Evolutionary conservation across 805 yeast genomes (phyloP), one percentile per base, ranked within the genome.

Genomic region (Saccharomycopsis schoenii): DNA sequence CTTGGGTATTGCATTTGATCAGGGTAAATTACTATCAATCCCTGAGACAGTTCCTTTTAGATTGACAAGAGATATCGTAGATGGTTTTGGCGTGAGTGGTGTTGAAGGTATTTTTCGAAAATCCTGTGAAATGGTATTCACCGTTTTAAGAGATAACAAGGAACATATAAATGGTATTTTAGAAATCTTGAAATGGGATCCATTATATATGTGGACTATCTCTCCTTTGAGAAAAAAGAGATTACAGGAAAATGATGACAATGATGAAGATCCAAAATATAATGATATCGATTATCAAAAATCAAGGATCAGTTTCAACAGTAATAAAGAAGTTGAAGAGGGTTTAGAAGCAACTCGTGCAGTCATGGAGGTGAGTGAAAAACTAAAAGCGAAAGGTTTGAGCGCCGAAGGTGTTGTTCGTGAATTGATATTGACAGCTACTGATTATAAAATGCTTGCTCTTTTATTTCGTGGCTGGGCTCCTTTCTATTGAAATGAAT

Each of bases 21-120:
- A 91, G 68, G 99, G 98, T 0, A 84, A 81, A 67, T 73, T 84
- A 14, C 75, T 94, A 47, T 86, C 93, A 0, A 81, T 93, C 9
- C 99, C 99, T 0, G 99, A 94, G 68, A 79, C 88, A 0, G 96
- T 96, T 5, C 99, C 99, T 4, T 96, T 94, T 70, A 74, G 99
- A 64, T 74, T 96, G 41, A 89, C 98, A 0, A 76, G 96, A 61
- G 97, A 96, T 70, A 78, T 94, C 59, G 85, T 91, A 4, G 98
- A 94, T 74, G 99, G 96, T 0, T 81, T 96, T 76, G 99, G 99
- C 0, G 77, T 88, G 5, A 81, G 88, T n/a, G 97, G 96, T 0
- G 82, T 82, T 0, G 82, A 84, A 59, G 99, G 99, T 0, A 74
- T 85, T 1, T 94, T 90, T 69, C 77, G 81, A 58, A 78, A 81